Evolutionary conservation across 768 basidiomycete species (phyloP).

Genomic region (Kondoa subrosea): DNA sequence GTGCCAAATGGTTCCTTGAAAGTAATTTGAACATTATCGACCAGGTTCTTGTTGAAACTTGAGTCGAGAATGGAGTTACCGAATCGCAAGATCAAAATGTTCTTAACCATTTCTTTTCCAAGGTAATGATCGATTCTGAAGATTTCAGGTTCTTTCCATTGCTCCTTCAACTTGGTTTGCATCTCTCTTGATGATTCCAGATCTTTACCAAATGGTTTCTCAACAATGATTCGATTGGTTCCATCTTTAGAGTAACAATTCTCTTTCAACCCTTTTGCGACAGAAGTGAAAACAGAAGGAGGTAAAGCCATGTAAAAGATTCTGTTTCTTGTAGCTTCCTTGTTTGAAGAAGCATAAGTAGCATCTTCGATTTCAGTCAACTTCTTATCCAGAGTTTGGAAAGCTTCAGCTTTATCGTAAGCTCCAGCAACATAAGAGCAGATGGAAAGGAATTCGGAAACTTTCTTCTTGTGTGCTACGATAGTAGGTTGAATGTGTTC

Average conservation of each 20-base stretch:
- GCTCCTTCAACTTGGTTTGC: constrained; percentile 56
- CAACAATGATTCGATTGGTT: constrained; percentile 80
- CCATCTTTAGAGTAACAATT: constrained; percentile 59
- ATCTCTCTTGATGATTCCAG: constrained; percentile 65
- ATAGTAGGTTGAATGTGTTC: constrained; percentile 68
- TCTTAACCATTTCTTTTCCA: constrained; percentile 99
- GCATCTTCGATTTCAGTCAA: constrained; percentile 55
- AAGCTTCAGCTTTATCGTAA: constrained; percentile 71
- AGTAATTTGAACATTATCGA: constrained; percentile 94
- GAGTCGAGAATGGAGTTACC: constrained; percentile 80
- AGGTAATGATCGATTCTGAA: constrained; percentile 99
- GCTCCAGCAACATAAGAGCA: constrained; percentile 69
- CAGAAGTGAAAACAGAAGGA: constrained; percentile 85
- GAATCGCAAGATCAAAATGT: constrained; percentile 83
- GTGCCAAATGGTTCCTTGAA: constrained; percentile 99
- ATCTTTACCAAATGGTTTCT: constrained; percentile 98
- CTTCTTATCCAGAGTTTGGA: constrained; percentile 56
- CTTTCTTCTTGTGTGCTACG: constrained; percentile 41
- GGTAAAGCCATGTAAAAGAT: constrained; percentile 95
- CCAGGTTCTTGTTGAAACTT: constrained; percentile 86
- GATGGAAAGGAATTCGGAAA: constrained; percentile 67
- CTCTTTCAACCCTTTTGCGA: constrained; percentile 63
- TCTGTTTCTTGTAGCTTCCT: constrained; percentile 41
- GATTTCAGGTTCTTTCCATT: constrained; percentile 91
- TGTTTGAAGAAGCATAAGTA: constrained; percentile 40